Conservation (phyloP, 192 early-diverging fungal species). For the Globomyces pollinis-pini region DNA sequence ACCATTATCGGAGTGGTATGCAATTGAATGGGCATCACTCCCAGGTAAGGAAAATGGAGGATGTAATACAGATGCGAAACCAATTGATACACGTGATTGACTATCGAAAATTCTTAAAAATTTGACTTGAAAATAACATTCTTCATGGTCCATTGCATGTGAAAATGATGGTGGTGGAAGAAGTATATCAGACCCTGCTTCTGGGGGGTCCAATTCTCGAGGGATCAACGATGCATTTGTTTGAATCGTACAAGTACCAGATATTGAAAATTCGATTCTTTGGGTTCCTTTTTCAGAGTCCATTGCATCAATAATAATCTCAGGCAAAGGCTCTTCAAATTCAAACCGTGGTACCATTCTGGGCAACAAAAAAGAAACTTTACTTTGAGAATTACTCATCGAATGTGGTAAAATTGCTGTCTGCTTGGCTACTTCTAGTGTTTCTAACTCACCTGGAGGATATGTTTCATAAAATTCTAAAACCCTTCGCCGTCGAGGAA, state of each 20-base stretch:
- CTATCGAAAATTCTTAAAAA: not conserved
- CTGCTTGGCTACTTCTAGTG: not conserved
- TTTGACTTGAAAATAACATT: not conserved
- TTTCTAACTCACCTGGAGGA: not conserved
- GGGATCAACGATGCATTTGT: not conserved
- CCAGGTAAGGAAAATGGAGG: slow-evolving; percentile 2
- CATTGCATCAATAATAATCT: not conserved
- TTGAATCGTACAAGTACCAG: not conserved
- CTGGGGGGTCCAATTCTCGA: not conserved
- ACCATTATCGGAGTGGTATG: not conserved
- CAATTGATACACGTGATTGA: not conserved
- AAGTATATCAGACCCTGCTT: too few species aligned
- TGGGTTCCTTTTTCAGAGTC: not conserved
- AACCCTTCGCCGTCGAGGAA: too few species aligned
- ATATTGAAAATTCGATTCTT: not conserved
- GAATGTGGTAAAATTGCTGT: not conserved
- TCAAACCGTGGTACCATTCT: not conserved
- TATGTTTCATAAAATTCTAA: too few species aligned
- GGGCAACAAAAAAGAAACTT: not conserved
- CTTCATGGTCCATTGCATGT: not conserved
- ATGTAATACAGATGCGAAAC: not conserved
- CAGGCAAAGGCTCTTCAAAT: not conserved
- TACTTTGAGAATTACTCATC: too few species aligned
- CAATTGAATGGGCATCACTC: not conserved
- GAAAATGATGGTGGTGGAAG: not conserved